Percentiles rank a stretch among this genome's conserved stretches.
phyloP scores from a whole-genome alignment of 495 filamentous ascomycete genomes.

The Clohesyomyces aquaticus region DNA sequence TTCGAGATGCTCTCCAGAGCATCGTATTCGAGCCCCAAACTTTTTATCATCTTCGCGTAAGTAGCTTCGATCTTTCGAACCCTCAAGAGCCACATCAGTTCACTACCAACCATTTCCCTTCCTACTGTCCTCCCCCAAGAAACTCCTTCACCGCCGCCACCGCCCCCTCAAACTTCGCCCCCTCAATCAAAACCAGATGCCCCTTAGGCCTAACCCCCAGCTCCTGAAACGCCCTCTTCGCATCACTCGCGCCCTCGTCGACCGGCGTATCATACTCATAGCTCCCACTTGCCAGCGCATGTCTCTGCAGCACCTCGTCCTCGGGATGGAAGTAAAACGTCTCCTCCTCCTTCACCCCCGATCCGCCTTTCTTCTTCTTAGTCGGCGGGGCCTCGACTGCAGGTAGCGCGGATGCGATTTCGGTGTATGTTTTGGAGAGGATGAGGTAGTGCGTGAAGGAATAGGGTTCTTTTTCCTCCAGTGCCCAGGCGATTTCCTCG shows the following conservation, averaged over 20 bases:
- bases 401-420: conserved; percentile 76
- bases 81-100: neutral
- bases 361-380: conserved; percentile 75
- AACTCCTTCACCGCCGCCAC: conserved; percentile 53
- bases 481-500: conserved; percentile 87
- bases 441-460: conserved; percentile 92
- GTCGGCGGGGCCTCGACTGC: conserved; percentile 64
- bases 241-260: conserved; percentile 79
- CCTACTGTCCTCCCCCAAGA: conserved; percentile 24
- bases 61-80: no score
- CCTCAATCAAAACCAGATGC: conserved; percentile 51
- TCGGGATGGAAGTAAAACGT: conserved; percentile 94
- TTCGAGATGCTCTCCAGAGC: no score
- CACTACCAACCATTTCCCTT: neutral
- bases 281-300: conserved; percentile 65
- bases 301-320: conserved; percentile 82
- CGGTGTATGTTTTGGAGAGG: conserved; percentile 84
- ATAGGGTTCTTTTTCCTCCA: conserved; percentile 91
- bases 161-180: conserved; percentile 46
- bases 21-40: no score
- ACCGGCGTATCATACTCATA: conserved; percentile 78
- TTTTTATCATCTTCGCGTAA: no score
- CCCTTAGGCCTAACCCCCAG: conserved; percentile 83
- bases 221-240: conserved; percentile 92
- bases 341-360: conserved; percentile 48